Conservation (phyloP, 495 filamentous ascomycete genomes). For the Penicillium macrosclerotiorum region DNA sequence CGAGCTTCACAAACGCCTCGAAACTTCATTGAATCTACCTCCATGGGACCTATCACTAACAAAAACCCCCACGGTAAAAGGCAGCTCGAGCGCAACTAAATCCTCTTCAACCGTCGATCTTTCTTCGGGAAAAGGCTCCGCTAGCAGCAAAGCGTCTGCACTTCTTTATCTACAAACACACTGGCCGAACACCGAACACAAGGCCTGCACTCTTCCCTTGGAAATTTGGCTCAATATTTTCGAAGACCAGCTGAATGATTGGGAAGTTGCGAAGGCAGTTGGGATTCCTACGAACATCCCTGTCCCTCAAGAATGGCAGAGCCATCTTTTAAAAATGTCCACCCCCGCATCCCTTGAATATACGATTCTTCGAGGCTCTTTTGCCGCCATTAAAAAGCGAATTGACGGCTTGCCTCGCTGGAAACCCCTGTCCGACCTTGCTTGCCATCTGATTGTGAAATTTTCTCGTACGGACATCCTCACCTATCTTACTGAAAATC, state of each 20-base stretch:
- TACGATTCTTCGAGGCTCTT: slow-evolving; percentile 69
- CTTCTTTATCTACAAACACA: slow-evolving; percentile 39
- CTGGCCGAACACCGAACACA: slow-evolving; percentile 20
- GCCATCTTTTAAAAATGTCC: slow-evolving; percentile 46
- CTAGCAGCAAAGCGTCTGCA: slow-evolving; percentile 57
- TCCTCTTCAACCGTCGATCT: slow-evolving; percentile 2
- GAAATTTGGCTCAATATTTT: slow-evolving; percentile 90
- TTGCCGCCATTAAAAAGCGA: slow-evolving; percentile 64
- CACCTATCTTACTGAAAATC: slow-evolving; percentile 72
- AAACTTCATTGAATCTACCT: slow-evolving; percentile 46
- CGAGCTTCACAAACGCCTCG: slow-evolving; percentile 62
- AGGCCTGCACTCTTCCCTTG: slow-evolving; percentile 56
- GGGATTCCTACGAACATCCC: slow-evolving; percentile 74
- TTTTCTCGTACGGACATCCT: slow-evolving; percentile 79
- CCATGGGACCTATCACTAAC: slow-evolving; percentile 10
- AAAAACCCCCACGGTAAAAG: not conserved
- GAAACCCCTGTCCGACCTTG: slow-evolving; percentile 71
- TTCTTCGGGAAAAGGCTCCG: slow-evolving; percentile 57
- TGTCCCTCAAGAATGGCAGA: slow-evolving; percentile 72
- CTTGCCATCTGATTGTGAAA: slow-evolving; percentile 86
- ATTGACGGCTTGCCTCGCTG: slow-evolving; percentile 64
- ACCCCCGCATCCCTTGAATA: slow-evolving; percentile 67
- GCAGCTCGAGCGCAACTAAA: not conserved
- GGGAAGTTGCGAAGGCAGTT: slow-evolving; percentile 81
- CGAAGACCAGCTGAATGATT: slow-evolving; percentile 73